Evolutionary conservation across 192 early-diverging fungal species (phyloP).

Genomic region (Mycoemilia scoparia): DNA sequence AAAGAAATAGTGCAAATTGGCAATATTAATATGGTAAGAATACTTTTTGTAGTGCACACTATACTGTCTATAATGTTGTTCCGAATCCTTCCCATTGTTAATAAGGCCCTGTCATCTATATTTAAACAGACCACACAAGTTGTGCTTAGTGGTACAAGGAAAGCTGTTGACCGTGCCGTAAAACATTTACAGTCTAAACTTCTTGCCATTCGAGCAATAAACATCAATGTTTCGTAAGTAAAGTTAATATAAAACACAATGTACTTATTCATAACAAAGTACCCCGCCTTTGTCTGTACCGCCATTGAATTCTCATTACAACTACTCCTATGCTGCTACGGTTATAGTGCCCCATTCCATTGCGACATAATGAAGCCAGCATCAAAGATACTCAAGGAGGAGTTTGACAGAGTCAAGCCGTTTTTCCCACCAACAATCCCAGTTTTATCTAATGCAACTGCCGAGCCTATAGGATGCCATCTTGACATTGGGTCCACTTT

Average conservation of each 20-base stretch:
- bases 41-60: too few species aligned
- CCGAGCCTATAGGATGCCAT: conserved; percentile 42
- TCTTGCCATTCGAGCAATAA: conserved; percentile 70
- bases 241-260: conserved; percentile 25
- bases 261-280: too few species aligned
- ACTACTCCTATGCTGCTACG: too few species aligned
- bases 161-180: conserved; percentile 73
- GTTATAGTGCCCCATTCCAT: conserved; percentile 79
- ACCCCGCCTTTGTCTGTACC: too few species aligned
- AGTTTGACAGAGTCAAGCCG: conserved; percentile 40
- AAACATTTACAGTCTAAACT: conserved; percentile 58
- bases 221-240: conserved; percentile 84
- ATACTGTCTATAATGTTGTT: not conserved
- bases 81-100: conserved; percentile 1
- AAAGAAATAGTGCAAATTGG: conserved; percentile 74
- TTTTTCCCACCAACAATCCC: conserved; percentile 60
- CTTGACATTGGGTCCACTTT: conserved; percentile 47
- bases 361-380: conserved; percentile 82
- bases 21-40: conserved; percentile 80
- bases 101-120: not conserved
- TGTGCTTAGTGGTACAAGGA: conserved; percentile 75
- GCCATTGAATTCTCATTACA: not conserved
- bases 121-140: conserved; percentile 63
- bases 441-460: conserved; percentile 87
- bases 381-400: conserved; percentile 47